These are phyloP conservation scores for Aspergillus pseudoviridinutans DNA, from an alignment of 2,329 filamentous ascomycete genomes.

Conservation along the genomic window DNA sequence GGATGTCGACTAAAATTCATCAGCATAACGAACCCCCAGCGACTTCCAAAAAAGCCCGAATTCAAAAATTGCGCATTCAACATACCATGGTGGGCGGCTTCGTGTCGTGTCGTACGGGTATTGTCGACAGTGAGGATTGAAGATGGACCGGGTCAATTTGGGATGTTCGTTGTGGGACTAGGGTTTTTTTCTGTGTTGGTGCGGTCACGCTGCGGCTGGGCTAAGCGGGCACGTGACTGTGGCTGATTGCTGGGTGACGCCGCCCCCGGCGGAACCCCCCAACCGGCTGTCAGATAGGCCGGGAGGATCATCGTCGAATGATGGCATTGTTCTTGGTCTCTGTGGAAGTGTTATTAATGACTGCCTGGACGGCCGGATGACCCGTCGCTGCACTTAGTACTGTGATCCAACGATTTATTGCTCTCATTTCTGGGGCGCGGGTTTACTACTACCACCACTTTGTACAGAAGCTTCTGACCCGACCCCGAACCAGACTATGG, in stretches of 20 bases:
- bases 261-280: not conserved
- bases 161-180: constrained; percentile 44
- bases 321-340: not conserved
- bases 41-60: not conserved
- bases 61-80: constrained; percentile 14
- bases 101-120: constrained; percentile 44
- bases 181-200: constrained; percentile 35
- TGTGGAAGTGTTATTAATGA: not conserved
- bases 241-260: constrained; percentile 3
- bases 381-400: not conserved
- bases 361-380: not conserved
- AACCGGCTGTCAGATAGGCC: not conserved
- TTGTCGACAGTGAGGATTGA: constrained; percentile 40
- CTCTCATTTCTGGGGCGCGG: not conserved
- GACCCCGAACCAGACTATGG: constrained; percentile 39
- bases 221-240: constrained; percentile 32
- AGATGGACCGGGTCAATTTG: constrained; percentile 39
- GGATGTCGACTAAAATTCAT: constrained; percentile 51
- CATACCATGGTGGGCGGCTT: constrained; percentile 44
- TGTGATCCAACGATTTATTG: not conserved
- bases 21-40: constrained; percentile 12
- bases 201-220: constrained; percentile 21
- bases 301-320: not conserved
- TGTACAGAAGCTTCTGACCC: not conserved
- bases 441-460: not conserved